Conservation (phyloP, 441 rosid species). For the Metrosideros polymorpha region DNA sequence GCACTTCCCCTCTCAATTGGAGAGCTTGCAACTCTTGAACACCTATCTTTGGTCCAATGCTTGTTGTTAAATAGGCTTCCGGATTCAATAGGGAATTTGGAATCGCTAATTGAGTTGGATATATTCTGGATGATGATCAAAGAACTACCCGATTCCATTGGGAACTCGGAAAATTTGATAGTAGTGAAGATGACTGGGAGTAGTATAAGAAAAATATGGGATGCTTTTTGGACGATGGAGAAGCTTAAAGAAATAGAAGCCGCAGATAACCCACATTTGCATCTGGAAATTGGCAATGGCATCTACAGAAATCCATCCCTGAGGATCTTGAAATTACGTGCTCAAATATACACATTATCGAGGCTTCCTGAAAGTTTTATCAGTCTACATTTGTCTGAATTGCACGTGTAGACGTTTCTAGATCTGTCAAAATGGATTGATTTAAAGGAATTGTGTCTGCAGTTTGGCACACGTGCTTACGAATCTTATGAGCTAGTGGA, state of each 20-base stretch:
- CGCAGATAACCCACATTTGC: too few relatives aligned
- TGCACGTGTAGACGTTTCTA: accelerated
- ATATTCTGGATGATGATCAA: accelerated
- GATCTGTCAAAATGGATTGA: not conserved
- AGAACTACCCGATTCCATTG: not conserved
- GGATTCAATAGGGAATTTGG: too few relatives aligned
- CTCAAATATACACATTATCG: accelerated
- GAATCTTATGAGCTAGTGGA: accelerated
- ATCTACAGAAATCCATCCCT: not conserved
- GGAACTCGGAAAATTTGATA: not conserved
- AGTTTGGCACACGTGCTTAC: accelerated
- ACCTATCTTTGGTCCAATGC: accelerated
- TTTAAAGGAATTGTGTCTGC: accelerated
- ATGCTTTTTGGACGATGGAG: not conserved
- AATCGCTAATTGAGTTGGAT: too few relatives aligned
- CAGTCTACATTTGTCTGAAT: accelerated
- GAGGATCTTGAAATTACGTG: accelerated
- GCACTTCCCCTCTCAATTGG: too few relatives aligned
- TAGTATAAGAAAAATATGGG: accelerated
- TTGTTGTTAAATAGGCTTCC: not conserved
- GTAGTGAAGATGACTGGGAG: accelerated
- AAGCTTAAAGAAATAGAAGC: accelerated
- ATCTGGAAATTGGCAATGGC: not conserved
- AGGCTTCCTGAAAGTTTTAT: not conserved
- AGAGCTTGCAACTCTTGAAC: not conserved